Evolutionary conservation across 2,329 filamentous ascomycete genomes (phyloP), one percentile per base, ranked within the genome.

Genomic region (Sporothrix pseudoabietina): DNA sequence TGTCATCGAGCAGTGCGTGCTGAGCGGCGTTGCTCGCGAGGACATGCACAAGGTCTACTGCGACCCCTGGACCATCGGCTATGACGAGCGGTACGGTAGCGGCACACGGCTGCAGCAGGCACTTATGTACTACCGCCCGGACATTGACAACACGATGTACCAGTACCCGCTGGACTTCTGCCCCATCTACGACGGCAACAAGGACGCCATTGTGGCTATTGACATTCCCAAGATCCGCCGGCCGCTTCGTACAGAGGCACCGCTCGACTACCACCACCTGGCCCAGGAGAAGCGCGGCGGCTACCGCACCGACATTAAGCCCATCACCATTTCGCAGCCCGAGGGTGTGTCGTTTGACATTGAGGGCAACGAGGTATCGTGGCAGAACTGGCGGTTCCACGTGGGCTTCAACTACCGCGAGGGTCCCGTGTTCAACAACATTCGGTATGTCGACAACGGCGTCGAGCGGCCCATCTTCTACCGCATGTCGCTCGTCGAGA

Each of bases 41-140:
- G 92, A 97, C 75, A 97, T 98, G 94, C 85, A 96, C 85, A 97
- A 97, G 83, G 93, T 98, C 66, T 97, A 97, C 84, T 97, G 94
- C 82, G 94, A 98, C 80, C 94, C 93, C 12, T 98, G 94, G 94
- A 97, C 94, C 0, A 97, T 98, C 81, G 94, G 94, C 68, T 97
- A 94, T 80, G 94, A 98, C 78, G 93, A 97, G 83, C 91, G 94
- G 61, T 96, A 94, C 78, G 94, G 94, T 75, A 95, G 84, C 80
- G 85, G 85, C 59, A 86, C 93, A 59, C 90, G 94, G 72, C 88
- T 97, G 4, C 94, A 98, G 82, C 94, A 98, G 83, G 94, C 94
- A 1, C 85, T 98, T 72, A 97, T 97, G 94, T 98, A 98, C 85
- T 98, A 97, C 82, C 90, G 94, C 19, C 94, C 94, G 3, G 87